phyloP scores from a whole-genome alignment of 805 yeast species.

The Barnettozyma californica region DNA sequence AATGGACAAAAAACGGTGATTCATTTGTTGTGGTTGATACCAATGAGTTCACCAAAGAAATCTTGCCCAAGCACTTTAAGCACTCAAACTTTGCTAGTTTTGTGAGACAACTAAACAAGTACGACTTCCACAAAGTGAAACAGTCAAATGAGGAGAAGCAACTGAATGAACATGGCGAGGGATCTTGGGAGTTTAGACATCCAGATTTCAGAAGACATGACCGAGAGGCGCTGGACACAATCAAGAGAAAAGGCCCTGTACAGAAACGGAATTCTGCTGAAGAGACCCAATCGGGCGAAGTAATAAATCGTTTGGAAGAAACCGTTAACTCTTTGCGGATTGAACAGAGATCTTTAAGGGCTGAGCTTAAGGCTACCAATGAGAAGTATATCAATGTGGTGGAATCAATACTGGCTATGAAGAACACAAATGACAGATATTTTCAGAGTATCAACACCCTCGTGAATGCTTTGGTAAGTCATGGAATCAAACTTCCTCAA shows the following conservation, averaged over 20 bases:
- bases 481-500: constrained; percentile 66
- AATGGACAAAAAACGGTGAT: constrained; percentile 85
- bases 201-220: constrained; percentile 80
- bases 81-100: constrained; percentile 93
- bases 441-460: constrained; percentile 46
- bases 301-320: constrained; percentile 18
- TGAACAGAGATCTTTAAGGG: constrained; percentile 30
- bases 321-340: constrained; percentile 12
- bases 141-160: constrained; percentile 57
- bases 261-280: constrained; percentile 37
- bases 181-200: constrained; percentile 93
- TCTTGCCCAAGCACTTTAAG: constrained; percentile 88
- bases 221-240: constrained; percentile 75
- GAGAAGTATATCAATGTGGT: constrained; percentile 60
- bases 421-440: constrained; percentile 52
- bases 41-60: constrained; percentile 81
- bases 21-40: constrained; percentile 87
- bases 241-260: constrained; percentile 74
- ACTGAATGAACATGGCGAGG: constrained; percentile 56
- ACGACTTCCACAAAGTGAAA: constrained; percentile 95
- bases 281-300: constrained; percentile 16
- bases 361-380: constrained; percentile 38
- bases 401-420: constrained; percentile 53
- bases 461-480: constrained; percentile 42
- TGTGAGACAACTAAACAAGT: constrained; percentile 92